These are phyloP conservation scores for Tuber aestivum DNA, from an alignment of 495 filamentous ascomycete species.

Conservation along the genomic window DNA sequence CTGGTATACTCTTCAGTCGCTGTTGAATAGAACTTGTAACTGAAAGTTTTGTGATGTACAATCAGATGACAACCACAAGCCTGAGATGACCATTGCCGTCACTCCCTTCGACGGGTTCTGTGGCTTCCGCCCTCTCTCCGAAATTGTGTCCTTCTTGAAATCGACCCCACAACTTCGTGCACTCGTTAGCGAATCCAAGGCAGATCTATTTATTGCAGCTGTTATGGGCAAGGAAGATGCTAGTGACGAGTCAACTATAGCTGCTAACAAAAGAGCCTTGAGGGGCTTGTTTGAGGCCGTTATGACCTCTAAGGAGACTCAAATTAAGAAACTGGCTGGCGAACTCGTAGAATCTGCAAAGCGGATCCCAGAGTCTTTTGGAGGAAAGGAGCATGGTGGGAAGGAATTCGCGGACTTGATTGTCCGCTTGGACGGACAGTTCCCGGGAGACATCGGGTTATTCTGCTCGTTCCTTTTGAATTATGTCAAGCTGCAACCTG, in stretches of 20 bases:
- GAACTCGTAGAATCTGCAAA: slow-evolving; percentile 67
- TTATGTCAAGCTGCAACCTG: slow-evolving; percentile 70
- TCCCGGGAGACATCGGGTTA: slow-evolving; percentile 68
- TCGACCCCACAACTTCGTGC: slow-evolving; percentile 65
- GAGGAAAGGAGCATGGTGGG: slow-evolving; percentile 56
- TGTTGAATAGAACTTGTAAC: neutral
- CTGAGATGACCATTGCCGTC: slow-evolving; percentile 97
- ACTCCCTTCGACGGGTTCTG: slow-evolving; percentile 94
- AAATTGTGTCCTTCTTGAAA: slow-evolving; percentile 80
- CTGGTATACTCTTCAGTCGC: slow-evolving; percentile 49
- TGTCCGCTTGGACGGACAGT: slow-evolving; percentile 65
- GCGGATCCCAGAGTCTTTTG: slow-evolving; percentile 56
- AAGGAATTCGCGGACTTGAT: slow-evolving; percentile 71
- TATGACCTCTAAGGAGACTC: slow-evolving; percentile 67
- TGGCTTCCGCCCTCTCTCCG: slow-evolving; percentile 79
- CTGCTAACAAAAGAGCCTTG: slow-evolving; percentile 73
- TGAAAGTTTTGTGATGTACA: neutral
- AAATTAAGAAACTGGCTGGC: slow-evolving; percentile 58
- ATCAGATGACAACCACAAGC: slow-evolving; percentile 95
- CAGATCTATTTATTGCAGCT: slow-evolving; percentile 61
- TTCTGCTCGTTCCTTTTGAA: slow-evolving; percentile 80
- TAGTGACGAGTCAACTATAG: slow-evolving; percentile 49
- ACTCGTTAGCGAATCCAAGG: slow-evolving; percentile 65
- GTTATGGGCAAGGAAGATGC: slow-evolving; percentile 60
- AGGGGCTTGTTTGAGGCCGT: slow-evolving; percentile 66